A percentile compares a stretch with the other conserved stretches of the same genome.
These are phyloP conservation scores for Brasilioporus rufonigricans DNA, from an alignment of 768 basidiomycete species.

Conservation along the genomic window DNA sequence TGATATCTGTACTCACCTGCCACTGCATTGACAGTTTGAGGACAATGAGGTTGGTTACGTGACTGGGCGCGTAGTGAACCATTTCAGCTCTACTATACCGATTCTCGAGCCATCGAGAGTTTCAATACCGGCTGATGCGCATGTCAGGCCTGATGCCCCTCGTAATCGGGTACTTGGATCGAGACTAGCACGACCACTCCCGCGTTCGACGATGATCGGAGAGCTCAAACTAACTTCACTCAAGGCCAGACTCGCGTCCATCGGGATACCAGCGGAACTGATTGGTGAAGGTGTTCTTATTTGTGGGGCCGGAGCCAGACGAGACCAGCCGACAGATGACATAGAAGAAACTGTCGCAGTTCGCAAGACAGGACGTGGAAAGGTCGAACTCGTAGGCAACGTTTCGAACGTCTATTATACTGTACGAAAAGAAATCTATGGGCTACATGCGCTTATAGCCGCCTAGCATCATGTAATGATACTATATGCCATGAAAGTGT, in stretches of 20 bases:
- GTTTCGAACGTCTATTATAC: conserved; percentile 87
- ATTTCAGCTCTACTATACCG: conserved; percentile 86
- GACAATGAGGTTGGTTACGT: conserved; percentile 97
- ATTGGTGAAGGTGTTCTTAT: conserved; percentile 97
- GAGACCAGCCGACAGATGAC: conserved; percentile 40
- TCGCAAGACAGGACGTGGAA: conserved; percentile 79
- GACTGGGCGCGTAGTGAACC: conserved; percentile 80
- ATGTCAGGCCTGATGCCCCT: conserved; percentile 22
- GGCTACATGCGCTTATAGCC: conserved; percentile 84
- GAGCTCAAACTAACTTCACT: conserved; percentile 91
- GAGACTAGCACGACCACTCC: conserved; percentile 64
- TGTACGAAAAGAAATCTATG: conserved; percentile 88
- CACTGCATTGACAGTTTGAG: conserved; percentile 65
- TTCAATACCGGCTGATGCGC: conserved; percentile 24
- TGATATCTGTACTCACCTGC: conserved; percentile 4
- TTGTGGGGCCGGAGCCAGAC: conserved; percentile 64
- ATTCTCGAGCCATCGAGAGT: conserved; percentile 69
- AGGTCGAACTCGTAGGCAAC: conserved; percentile 86
- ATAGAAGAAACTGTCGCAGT: conserved; percentile 79
- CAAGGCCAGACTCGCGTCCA: conserved; percentile 70
- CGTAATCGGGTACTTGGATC: conserved; percentile 55
- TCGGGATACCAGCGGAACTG: conserved; percentile 87
- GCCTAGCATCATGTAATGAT: conserved; percentile 37
- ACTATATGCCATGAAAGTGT: neutral
- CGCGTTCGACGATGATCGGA: conserved; percentile 94